A percentile compares a stretch with the other conserved stretches of the same genome.
Conservation (phyloP, 148 eudicot species). For the Bassia scoparia region DNA sequence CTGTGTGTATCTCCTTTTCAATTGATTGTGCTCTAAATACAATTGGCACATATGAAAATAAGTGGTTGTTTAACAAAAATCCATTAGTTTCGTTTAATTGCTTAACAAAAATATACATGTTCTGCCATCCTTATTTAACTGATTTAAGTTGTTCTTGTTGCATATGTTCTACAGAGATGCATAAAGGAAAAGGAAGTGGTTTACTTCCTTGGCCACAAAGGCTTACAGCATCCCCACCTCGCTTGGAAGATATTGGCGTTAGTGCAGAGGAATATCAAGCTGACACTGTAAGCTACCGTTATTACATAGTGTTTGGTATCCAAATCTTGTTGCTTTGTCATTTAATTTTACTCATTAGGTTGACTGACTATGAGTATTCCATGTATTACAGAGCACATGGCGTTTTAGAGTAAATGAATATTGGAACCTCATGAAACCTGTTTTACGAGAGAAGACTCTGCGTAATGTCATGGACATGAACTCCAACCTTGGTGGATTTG, state of each 20-base stretch:
- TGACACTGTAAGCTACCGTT: conserved; percentile 34
- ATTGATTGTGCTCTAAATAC: no score
- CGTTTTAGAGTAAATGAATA: conserved; percentile 40
- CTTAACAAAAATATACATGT: background rate
- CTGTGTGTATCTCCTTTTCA: no score
- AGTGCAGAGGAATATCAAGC: conserved; percentile 34
- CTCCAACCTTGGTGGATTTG: conserved; percentile 46
- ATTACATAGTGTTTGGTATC: background rate
- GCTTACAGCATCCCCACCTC: conserved; percentile 40
- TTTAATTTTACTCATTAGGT: background rate
- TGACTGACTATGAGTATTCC: background rate
- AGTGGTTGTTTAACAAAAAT: no score
- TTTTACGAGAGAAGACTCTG: conserved; percentile 19
- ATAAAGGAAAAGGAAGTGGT: conserved; percentile 34
- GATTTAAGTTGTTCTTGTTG: background rate
- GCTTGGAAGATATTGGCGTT: conserved; percentile 37
- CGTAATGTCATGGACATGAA: conserved; percentile 52
- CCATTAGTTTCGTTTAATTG: no score
- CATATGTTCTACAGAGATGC: conserved; percentile 29
- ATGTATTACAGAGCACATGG: conserved; percentile 33
- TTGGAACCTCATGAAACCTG: conserved; percentile 35
- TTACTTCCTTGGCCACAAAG: conserved; percentile 45
- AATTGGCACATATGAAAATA: no score
- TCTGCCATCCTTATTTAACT: background rate
- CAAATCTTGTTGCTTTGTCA: background rate